phyloP scores from a whole-genome alignment of 148 eudicot species.

The Gaultheria prostrata region DNA sequence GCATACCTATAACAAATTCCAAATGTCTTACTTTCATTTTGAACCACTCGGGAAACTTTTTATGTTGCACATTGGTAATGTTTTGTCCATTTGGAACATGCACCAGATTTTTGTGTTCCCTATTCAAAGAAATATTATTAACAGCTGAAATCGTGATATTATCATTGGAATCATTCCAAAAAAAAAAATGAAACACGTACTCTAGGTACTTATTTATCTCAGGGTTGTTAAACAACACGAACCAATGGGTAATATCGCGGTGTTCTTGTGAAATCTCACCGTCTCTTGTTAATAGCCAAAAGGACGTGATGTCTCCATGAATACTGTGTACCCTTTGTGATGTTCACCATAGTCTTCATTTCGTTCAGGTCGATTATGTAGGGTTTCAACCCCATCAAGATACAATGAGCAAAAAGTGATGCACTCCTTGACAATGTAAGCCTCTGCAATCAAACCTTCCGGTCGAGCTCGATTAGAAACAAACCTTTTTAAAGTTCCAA shows the following conservation, averaged over 20 bases:
- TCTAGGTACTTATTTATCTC: neutral
- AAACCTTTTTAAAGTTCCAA: neutral
- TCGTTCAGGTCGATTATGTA: neutral
- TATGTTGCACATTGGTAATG: neutral
- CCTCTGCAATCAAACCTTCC: too few species aligned
- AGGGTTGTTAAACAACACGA: neutral
- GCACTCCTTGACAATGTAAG: neutral
- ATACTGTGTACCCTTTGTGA: too few species aligned
- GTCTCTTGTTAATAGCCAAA: neutral
- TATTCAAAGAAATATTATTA: neutral
- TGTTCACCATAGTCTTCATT: neutral
- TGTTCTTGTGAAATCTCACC: too few species aligned
- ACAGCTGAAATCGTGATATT: neutral
- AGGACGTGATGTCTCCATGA: too few species aligned
- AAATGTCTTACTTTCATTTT: too few species aligned
- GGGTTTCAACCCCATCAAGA: neutral
- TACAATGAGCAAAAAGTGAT: neutral
- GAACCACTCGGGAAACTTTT: neutral
- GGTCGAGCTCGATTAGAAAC: neutral
- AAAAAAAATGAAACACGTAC: neutral
- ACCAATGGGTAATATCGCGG: neutral
- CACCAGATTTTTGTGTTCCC: neutral
- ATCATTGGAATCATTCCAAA: neutral
- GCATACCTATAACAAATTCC: too few species aligned
- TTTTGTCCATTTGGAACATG: neutral